Conservation (phyloP, 192 early-diverging fungal genomes). For the Haplosporangium gracile region DNA sequence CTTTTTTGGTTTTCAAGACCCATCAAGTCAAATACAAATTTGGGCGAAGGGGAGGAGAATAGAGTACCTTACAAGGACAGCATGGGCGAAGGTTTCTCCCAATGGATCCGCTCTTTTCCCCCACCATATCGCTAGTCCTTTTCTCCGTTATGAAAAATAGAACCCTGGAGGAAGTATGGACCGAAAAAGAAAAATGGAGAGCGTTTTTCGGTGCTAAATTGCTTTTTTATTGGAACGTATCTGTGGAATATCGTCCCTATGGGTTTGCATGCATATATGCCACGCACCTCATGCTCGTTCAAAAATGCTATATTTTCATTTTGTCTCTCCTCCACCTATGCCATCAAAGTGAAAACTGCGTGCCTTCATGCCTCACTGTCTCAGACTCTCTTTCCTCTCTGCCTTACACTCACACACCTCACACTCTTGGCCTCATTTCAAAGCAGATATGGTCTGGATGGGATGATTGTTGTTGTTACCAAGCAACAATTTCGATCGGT, state of each 20-base stretch:
- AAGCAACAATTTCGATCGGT: not conserved
- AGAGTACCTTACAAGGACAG: not conserved
- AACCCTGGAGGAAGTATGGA: constrained; percentile 10
- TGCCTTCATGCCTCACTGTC: not conserved
- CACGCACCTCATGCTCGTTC: not conserved
- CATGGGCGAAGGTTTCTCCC: not conserved
- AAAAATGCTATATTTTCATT: not conserved
- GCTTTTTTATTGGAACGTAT: not conserved
- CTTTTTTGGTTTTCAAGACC: not conserved
- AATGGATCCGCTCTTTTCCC: not conserved
- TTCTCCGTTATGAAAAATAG: not conserved
- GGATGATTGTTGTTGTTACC: not conserved
- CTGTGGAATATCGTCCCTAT: not conserved
- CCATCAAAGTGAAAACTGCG: not conserved
- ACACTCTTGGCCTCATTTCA: not conserved
- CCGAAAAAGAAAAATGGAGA: not conserved
- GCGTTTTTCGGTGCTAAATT: not conserved
- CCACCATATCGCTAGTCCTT: not conserved
- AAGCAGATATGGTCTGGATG: not conserved
- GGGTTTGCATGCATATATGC: not conserved
- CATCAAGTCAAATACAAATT: not conserved
- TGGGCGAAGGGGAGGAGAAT: not conserved
- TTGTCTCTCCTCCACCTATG: not conserved
- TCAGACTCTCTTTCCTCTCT: not conserved
- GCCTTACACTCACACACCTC: too few relatives aligned